Evolutionary conservation across 345 rosid species (phyloP).

Genomic region (Corchorus olitorius): DNA sequence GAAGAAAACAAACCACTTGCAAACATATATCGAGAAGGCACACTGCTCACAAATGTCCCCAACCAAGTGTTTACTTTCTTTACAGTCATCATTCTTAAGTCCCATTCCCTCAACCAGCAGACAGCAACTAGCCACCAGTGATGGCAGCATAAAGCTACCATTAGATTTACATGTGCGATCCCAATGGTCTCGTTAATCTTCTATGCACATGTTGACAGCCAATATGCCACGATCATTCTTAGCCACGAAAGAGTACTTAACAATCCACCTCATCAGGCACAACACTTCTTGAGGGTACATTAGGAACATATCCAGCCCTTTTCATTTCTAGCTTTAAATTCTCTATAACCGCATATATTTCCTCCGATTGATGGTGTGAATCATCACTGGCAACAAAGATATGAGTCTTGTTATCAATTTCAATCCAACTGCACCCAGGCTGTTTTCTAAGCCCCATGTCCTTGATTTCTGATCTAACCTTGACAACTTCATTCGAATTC

Average conservation of each 20-base stretch:
- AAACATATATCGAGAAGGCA: not conserved
- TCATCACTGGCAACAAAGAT: conserved; percentile 36
- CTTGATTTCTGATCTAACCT: conserved; percentile 38
- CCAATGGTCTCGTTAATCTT: not conserved
- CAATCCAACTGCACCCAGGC: conserved; percentile 63
- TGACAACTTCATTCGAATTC: conserved; percentile 22
- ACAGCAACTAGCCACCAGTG: not conserved
- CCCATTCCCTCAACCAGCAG: not conserved
- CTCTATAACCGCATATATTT: conserved; percentile 32
- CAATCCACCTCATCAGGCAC: conserved; percentile 10
- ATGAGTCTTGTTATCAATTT: conserved; percentile 34
- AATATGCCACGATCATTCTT: not conserved
- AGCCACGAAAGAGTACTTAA: not conserved
- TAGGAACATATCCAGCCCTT: conserved; percentile 33
- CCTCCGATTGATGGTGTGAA: conserved; percentile 35
- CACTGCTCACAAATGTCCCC: not conserved
- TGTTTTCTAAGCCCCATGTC: conserved; percentile 40
- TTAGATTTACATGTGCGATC: not conserved
- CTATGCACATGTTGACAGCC: not conserved
- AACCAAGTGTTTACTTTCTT: not conserved
- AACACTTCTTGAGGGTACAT: not conserved
- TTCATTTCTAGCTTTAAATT: conserved; percentile 36
- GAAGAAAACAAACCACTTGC: not conserved
- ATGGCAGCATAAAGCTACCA: not conserved
- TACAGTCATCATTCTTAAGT: not conserved